A percentile compares a stretch with the other conserved stretches of the same genome.
Evolutionary conservation across 2,329 filamentous ascomycete genomes (phyloP).

Genomic region (Epichloe bromicola): DNA sequence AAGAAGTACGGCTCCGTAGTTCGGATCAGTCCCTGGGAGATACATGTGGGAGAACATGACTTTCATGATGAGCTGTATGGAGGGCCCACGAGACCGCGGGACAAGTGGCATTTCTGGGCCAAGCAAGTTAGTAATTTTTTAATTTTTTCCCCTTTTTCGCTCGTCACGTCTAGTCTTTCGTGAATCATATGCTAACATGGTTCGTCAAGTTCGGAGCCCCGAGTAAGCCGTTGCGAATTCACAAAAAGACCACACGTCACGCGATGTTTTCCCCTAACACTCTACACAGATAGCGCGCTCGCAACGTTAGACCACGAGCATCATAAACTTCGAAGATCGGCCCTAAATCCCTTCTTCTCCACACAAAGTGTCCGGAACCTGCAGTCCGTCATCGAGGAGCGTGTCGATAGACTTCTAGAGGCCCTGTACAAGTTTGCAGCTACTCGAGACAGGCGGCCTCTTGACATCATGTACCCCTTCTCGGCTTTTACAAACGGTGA

Average conservation of each 20-base stretch:
- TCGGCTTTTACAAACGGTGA: conserved; percentile 26
- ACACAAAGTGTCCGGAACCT: conserved; percentile 24
- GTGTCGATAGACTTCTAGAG: conserved; percentile 20
- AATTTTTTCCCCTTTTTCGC: not conserved
- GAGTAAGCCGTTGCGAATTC: conserved; percentile 10
- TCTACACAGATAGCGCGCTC: conserved; percentile 18
- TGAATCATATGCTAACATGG: not conserved
- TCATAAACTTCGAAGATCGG: conserved; percentile 20
- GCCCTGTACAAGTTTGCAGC: conserved; percentile 17
- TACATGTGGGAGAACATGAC: conserved; percentile 24
- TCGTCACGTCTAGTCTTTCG: not conserved
- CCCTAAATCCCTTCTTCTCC: conserved; percentile 25
- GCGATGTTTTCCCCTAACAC: conserved; percentile 1
- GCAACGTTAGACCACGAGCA: conserved; percentile 23
- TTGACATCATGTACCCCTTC: conserved; percentile 25
- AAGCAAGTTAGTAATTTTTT: conserved; percentile 17
- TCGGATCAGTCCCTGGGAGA: conserved; percentile 27
- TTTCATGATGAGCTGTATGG: conserved; percentile 28
- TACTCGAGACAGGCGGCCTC: conserved; percentile 13
- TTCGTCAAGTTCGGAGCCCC: conserved; percentile 19
- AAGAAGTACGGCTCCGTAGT: conserved; percentile 27
- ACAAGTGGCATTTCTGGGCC: conserved; percentile 23
- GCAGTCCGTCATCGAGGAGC: conserved; percentile 24
- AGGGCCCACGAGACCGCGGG: conserved; percentile 15
- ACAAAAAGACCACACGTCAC: not conserved